Conservation (phyloP, 2,329 filamentous ascomycete genomes). For the Fusarium foetens region DNA sequence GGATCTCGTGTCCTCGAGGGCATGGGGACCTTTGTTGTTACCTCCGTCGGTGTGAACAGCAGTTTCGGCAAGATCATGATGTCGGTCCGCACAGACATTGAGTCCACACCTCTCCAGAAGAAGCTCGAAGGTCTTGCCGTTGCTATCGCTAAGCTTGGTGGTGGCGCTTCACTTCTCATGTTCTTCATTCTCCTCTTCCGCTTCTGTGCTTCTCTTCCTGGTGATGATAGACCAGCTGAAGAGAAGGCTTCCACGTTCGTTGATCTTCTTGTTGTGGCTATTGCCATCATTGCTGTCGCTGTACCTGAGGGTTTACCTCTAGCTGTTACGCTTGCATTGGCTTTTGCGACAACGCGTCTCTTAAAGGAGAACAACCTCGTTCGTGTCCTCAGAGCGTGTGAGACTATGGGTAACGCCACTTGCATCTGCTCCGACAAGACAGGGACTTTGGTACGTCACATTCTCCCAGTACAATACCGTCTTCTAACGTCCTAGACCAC, state of each 20-base stretch:
- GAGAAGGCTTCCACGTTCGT: conserved; percentile 82
- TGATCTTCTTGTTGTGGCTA: conserved; percentile 79
- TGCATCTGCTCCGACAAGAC: conserved; percentile 77
- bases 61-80: conserved; percentile 81
- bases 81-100: conserved; percentile 76
- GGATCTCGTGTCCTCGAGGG: conserved; percentile 82
- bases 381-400: conserved; percentile 78
- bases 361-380: conserved; percentile 81
- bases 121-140: conserved; percentile 80
- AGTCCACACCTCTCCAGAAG: conserved; percentile 79
- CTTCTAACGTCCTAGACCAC: conserved; percentile 49
- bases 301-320: conserved; percentile 81
- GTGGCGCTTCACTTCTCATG: conserved; percentile 78
- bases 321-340: conserved; percentile 80
- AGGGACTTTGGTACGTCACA: conserved; percentile 60
- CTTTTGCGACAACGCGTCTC: conserved; percentile 81
- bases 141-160: conserved; percentile 81
- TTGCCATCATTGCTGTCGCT: conserved; percentile 82
- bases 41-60: conserved; percentile 77
- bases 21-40: conserved; percentile 75
- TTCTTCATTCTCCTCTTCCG: conserved; percentile 89
- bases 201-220: conserved; percentile 76
- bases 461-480: rapidly evolving
- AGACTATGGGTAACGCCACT: conserved; percentile 84
- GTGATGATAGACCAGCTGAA: conserved; percentile 64